These are phyloP conservation scores for Lupinus albus DNA, from an alignment of 306 rosid species.

Conservation along the genomic window DNA sequence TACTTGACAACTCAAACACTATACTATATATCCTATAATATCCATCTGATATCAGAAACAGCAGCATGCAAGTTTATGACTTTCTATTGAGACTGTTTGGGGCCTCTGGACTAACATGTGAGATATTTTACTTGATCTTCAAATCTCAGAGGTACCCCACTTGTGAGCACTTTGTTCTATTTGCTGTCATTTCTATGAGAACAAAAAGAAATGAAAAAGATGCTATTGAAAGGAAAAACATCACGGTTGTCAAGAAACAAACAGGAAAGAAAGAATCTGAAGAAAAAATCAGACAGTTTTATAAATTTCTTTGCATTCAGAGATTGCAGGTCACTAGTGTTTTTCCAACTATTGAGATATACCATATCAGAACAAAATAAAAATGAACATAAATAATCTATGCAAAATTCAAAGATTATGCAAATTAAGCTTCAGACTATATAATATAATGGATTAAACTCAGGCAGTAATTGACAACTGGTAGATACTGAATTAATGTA, in stretches of 20 bases:
- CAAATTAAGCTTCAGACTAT: background rate
- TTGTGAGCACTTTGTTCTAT: background rate
- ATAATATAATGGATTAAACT: background rate
- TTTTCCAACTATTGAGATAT: background rate
- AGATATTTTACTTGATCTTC: background rate
- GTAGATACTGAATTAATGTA: background rate
- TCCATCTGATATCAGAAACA: background rate
- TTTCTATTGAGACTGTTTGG: too few species aligned
- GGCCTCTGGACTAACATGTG: background rate
- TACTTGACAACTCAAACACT: background rate
- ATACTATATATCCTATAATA: background rate
- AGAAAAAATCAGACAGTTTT: background rate
- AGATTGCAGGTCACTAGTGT: background rate
- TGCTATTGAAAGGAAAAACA: constrained; percentile 1
- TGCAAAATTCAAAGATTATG: background rate
- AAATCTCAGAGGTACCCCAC: background rate
- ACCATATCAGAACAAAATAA: background rate
- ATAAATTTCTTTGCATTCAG: background rate
- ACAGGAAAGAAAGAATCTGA: background rate
- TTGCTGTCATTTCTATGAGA: background rate
- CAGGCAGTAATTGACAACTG: background rate
- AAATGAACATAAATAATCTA: background rate
- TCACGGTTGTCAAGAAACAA: background rate
- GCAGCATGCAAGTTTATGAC: background rate
- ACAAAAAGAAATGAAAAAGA: constrained; percentile 1